phyloP scores from a whole-genome alignment of 2,329 filamentous ascomycete species.

The Lasiodiplodia gonubiensis region DNA sequence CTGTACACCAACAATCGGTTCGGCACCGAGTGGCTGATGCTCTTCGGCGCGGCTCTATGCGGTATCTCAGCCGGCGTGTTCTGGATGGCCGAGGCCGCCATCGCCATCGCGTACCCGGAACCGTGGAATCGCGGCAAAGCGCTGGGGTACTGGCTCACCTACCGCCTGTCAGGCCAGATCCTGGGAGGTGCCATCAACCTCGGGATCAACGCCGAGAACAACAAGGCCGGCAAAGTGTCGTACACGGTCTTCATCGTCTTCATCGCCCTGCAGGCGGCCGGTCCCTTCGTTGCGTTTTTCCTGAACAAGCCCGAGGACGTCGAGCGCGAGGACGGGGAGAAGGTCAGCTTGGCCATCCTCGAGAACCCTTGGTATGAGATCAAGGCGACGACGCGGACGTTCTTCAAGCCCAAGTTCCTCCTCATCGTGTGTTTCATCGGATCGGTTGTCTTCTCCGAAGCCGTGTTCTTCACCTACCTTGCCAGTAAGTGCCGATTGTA shows the following conservation, averaged over 20 bases:
- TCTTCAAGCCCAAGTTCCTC: slow-evolving; percentile 66
- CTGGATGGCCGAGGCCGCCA: slow-evolving; percentile 51
- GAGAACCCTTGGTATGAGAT: slow-evolving; percentile 65
- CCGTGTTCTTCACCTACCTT: slow-evolving; percentile 74
- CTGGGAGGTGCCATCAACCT: slow-evolving; percentile 74
- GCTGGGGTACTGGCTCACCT: slow-evolving; percentile 71
- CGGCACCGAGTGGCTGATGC: slow-evolving; percentile 43
- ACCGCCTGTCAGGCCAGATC: slow-evolving; percentile 68
- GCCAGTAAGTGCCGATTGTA: slow-evolving; percentile 42
- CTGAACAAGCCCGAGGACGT: slow-evolving; percentile 67
- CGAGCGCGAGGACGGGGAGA: slow-evolving; percentile 68
- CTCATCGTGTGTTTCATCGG: slow-evolving; percentile 71
- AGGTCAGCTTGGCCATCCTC: slow-evolving; percentile 64
- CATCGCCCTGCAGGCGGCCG: slow-evolving; percentile 70
- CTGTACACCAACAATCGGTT: slow-evolving; percentile 40
- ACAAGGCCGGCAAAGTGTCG: slow-evolving; percentile 67
- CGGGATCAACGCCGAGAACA: slow-evolving; percentile 65
- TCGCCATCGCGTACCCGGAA: slow-evolving; percentile 53
- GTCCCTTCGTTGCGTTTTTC: slow-evolving; percentile 67
- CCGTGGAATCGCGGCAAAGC: slow-evolving; percentile 45
- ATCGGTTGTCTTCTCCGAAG: slow-evolving; percentile 72
- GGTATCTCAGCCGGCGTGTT: slow-evolving; percentile 45
- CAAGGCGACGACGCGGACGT: slow-evolving; percentile 62
- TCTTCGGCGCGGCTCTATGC: slow-evolving; percentile 42
- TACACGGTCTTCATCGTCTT: slow-evolving; percentile 73